Conservation (phyloP, 352 stramenopile species). For the Phytophthora tubulina region DNA sequence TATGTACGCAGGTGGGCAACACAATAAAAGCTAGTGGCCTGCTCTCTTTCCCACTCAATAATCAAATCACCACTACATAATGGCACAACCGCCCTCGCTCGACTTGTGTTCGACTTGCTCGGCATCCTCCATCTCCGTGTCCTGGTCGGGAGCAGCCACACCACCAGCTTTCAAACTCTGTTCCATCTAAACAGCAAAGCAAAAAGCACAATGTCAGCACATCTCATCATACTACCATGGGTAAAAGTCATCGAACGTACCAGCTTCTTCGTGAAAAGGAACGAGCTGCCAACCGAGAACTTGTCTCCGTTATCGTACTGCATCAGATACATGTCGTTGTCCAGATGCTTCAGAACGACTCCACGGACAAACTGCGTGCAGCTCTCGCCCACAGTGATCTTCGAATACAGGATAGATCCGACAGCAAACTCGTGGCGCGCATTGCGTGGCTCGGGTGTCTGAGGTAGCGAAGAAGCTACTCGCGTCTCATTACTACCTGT, state of each 20-base stretch:
- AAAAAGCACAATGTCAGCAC: conserved; percentile 21
- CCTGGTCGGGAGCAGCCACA: conserved; percentile 10
- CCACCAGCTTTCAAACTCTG: conserved; percentile 35
- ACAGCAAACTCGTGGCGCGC: conserved; percentile 45
- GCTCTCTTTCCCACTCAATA: conserved; percentile 23
- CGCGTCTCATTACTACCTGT: neutral
- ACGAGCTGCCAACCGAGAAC: conserved; percentile 51
- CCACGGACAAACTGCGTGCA: conserved; percentile 58
- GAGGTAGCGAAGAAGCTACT: conserved; percentile 11
- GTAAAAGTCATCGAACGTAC: conserved; percentile 37
- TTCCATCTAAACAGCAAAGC: conserved; percentile 49
- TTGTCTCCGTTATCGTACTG: conserved; percentile 71
- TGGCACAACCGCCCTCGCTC: conserved; percentile 23
- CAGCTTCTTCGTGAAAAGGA: conserved; percentile 60
- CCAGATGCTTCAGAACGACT: conserved; percentile 48
- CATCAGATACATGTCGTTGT: conserved; percentile 55
- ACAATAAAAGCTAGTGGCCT: neutral
- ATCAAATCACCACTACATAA: conserved; percentile 45
- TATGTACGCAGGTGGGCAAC: too few species aligned
- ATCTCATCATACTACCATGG: neutral
- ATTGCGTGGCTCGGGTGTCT: neutral
- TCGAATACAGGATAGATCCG: conserved; percentile 51
- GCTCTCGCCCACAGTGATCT: conserved; percentile 48
- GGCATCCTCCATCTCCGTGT: conserved; percentile 40
- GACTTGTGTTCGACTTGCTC: conserved; percentile 16